A percentile compares a stretch with the other conserved stretches of the same genome.
phyloP scores from a whole-genome alignment of 2,329 filamentous ascomycete species.

The Cordyceps fumosorosea region DNA sequence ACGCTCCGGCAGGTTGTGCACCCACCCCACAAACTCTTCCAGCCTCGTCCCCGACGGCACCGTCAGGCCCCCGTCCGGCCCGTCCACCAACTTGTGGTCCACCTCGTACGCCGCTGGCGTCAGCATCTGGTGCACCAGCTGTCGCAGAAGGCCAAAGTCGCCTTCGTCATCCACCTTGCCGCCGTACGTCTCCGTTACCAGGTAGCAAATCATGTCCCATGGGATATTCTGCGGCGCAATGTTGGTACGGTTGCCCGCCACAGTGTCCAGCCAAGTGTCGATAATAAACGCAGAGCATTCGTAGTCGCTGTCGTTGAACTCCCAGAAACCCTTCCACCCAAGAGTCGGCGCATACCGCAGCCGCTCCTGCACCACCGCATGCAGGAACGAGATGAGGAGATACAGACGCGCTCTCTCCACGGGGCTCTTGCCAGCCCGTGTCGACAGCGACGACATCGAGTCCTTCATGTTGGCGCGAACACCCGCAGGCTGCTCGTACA shows the following conservation, averaged over 20 bases:
- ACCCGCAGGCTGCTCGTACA: conserved; percentile 97
- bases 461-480: conserved; percentile 98
- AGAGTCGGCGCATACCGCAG: conserved; percentile 88
- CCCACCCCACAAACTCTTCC: conserved; percentile 84
- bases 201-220: conserved; percentile 89
- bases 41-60: conserved; percentile 77
- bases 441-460: conserved; percentile 76
- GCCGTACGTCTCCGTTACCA: conserved; percentile 91
- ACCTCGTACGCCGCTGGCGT: conserved; percentile 88
- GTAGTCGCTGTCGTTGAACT: conserved; percentile 99
- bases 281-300: conserved; percentile 96
- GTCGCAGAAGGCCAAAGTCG: conserved; percentile 68
- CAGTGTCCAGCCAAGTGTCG: conserved; percentile 84
- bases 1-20: conserved; percentile 84
- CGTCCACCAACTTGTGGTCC: conserved; percentile 80
- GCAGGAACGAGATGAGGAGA: conserved; percentile 84
- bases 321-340: conserved; percentile 99
- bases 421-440: conserved; percentile 70
- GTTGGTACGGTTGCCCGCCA: conserved; percentile 81
- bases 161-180: conserved; percentile 92
- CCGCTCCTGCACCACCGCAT: conserved; percentile 92
- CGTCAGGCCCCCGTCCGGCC: conserved; percentile 54
- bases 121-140: conserved; percentile 70
- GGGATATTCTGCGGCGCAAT: conserved; percentile 90
- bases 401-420: conserved; percentile 90